Conservation (phyloP, 1,284 basidiomycete genomes). For the Hortiboletus rubellus region DNA sequence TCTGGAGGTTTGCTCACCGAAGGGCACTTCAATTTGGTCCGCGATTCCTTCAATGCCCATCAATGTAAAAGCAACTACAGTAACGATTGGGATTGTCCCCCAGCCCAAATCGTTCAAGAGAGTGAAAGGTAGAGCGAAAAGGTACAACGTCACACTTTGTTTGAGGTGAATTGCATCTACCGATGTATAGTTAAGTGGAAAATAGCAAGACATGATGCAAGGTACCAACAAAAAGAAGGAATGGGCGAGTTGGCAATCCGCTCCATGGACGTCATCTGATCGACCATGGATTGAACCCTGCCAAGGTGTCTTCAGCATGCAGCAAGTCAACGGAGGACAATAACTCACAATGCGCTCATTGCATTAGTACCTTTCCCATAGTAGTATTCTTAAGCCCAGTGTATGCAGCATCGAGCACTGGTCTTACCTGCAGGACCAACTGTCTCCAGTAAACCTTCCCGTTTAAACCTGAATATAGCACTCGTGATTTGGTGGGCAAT, state of each 20-base stretch:
- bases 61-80: slow-evolving; percentile 82
- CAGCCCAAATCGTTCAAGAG: slow-evolving; percentile 77
- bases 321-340: not conserved
- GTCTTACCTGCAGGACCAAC: slow-evolving; percentile 76
- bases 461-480: slow-evolving; percentile 69
- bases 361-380: slow-evolving; percentile 63
- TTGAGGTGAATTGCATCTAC: slow-evolving; percentile 86
- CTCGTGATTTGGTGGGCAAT: slow-evolving; percentile 79
- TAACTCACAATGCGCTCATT: slow-evolving; percentile 60
- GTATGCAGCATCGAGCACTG: not conserved
- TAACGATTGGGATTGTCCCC: slow-evolving; percentile 81
- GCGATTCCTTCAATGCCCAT: slow-evolving; percentile 95
- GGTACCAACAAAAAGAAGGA: slow-evolving; percentile 63
- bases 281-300: slow-evolving; percentile 77
- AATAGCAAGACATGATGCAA: not conserved
- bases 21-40: slow-evolving; percentile 90
- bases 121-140: slow-evolving; percentile 84
- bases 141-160: slow-evolving; percentile 88
- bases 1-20: slow-evolving; percentile 47
- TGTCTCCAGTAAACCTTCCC: slow-evolving; percentile 78
- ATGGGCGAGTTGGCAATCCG: slow-evolving; percentile 84
- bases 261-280: slow-evolving; percentile 83
- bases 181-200: slow-evolving; percentile 1
- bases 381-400: not conserved
- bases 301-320: slow-evolving; percentile 13